phyloP scores from a whole-genome alignment of 1,139 yeast genomes.

The Lodderomyces beijingensis region DNA sequence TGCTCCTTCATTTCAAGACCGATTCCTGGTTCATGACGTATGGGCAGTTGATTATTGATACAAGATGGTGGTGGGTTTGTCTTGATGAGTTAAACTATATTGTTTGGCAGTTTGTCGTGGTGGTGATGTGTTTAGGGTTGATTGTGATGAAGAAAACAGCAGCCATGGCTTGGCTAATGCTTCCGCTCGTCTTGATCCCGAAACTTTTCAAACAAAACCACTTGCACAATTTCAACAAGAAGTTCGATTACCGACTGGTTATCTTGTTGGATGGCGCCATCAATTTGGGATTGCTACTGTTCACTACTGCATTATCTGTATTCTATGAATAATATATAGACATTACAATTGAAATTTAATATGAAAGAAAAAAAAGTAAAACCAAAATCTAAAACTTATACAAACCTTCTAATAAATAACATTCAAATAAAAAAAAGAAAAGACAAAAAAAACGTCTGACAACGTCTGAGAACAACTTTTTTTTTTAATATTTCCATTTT shows the following conservation, averaged over 20 bases:
- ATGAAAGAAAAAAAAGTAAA: too few relatives aligned
- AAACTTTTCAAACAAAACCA: constrained; percentile 18
- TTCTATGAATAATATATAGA: constrained; percentile 1
- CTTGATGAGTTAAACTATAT: constrained; percentile 11
- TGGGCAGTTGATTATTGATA: constrained; percentile 12
- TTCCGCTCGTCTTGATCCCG: constrained; percentile 7
- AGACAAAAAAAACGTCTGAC: too few relatives aligned
- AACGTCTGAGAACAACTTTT: too few relatives aligned
- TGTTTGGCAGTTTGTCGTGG: constrained; percentile 11
- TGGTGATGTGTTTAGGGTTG: too few relatives aligned
- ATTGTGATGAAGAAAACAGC: too few relatives aligned
- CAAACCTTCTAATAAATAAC: constrained; percentile 1
- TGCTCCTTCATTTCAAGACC: constrained; percentile 8
- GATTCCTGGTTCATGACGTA: constrained; percentile 14
- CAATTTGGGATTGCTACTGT: constrained; percentile 3
- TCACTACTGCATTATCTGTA: neutral
- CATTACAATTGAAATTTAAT: too few relatives aligned
- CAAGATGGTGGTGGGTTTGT: constrained; percentile 8
- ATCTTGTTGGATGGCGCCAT: constrained; percentile 8
- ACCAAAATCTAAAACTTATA: too few relatives aligned
- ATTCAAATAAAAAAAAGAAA: too few relatives aligned
- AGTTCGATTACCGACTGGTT: constrained; percentile 7
- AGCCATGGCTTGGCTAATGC: too few relatives aligned
- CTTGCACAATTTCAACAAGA: constrained; percentile 12
- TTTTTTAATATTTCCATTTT: too few relatives aligned